Evolutionary conservation across 2,329 filamentous ascomycete species (phyloP).

Genomic region (Claviceps sp.): DNA sequence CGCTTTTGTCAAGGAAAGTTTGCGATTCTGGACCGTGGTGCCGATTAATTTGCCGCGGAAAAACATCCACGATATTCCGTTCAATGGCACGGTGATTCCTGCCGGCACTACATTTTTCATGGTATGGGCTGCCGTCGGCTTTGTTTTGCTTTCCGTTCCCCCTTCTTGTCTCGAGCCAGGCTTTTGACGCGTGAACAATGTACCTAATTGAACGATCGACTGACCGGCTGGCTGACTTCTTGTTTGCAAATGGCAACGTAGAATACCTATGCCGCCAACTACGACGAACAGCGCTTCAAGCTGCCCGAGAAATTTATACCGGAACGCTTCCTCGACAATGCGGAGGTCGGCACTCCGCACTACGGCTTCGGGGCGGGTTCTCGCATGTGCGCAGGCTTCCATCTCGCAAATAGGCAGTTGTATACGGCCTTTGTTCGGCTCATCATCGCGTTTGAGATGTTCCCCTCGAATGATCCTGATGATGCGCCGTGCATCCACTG

Average conservation of each 20-base stretch:
- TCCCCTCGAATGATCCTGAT: conserved; percentile 27
- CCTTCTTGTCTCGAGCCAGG: background rate
- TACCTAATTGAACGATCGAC: background rate
- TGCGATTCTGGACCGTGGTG: conserved; percentile 69
- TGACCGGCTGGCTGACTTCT: background rate
- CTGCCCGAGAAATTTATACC: conserved; percentile 50
- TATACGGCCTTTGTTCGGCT: conserved; percentile 47
- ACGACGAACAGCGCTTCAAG: conserved; percentile 56
- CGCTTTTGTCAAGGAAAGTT: conserved; percentile 63
- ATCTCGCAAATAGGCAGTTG: conserved; percentile 49
- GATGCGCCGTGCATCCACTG: conserved; percentile 42
- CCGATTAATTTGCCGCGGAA: conserved; percentile 64
- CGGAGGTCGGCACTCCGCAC: conserved; percentile 42
- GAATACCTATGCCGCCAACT: conserved; percentile 64
- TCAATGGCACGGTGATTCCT: conserved; percentile 53
- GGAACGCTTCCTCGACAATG: conserved; percentile 51
- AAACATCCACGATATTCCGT: conserved; percentile 59
- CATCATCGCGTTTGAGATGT: conserved; percentile 43
- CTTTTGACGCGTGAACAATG: background rate
- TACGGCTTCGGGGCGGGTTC: conserved; percentile 50
- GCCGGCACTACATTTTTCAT: conserved; percentile 70
- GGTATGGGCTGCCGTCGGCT: conserved; percentile 24
- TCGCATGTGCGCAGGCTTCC: conserved; percentile 49
- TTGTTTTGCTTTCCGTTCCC: background rate
- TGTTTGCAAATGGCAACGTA: conserved; percentile 11